Conservation (phyloP, 108 stramenopile genomes). For the Seminavis robusta region DNA sequence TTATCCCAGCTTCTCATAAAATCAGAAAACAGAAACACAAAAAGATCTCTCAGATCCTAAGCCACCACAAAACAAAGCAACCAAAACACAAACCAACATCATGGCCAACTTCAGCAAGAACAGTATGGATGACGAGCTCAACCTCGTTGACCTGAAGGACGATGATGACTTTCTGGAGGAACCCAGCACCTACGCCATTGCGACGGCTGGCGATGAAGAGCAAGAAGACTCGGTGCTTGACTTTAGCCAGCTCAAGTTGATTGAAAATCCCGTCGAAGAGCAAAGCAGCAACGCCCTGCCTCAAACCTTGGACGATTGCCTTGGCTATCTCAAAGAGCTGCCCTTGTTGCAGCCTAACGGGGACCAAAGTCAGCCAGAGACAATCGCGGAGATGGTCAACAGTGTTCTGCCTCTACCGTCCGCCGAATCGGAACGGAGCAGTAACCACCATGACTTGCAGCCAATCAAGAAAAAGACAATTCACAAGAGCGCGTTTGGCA, state of each 20-base stretch:
- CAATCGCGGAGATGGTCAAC: slow-evolving; percentile 31
- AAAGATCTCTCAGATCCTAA: neutral
- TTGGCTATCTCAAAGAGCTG: slow-evolving; percentile 13
- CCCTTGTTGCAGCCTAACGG: slow-evolving; percentile 19
- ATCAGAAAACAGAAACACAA: neutral
- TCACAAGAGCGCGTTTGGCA: neutral
- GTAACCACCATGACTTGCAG: neutral
- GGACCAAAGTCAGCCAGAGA: slow-evolving; percentile 14
- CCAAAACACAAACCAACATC: neutral
- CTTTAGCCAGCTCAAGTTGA: slow-evolving; percentile 10
- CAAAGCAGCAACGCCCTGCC: slow-evolving; percentile 8
- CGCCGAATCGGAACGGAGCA: neutral
- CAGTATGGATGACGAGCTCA: slow-evolving; percentile 1
- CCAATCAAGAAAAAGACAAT: neutral
- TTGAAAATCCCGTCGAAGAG: slow-evolving; percentile 10
- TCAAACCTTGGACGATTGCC: slow-evolving; percentile 25
- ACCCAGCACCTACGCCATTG: neutral
- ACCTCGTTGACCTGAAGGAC: slow-evolving; percentile 10
- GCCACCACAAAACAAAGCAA: neutral
- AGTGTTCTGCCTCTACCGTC: slow-evolving; percentile 1
- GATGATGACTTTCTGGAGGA: neutral
- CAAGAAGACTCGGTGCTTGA: neutral
- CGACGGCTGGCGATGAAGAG: neutral
- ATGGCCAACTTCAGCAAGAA: neutral
- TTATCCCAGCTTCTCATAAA: no score